Base-by-base conservation (phyloP, 2,329 filamentous ascomycete species). In the Mollisiaceae sp. region DNA sequence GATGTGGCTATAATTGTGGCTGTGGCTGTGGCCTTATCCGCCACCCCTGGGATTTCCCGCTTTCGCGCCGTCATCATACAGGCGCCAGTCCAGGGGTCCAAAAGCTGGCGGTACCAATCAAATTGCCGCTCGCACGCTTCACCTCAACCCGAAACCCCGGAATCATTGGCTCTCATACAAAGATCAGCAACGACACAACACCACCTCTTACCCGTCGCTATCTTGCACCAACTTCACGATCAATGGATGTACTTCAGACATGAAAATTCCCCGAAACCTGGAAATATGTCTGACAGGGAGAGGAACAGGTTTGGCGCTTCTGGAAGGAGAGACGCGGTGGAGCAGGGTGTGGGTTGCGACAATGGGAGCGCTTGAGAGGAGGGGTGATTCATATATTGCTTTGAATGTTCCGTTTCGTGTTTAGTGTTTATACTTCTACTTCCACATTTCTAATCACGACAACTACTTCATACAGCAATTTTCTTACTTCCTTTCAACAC, bases 51-150 rank as follows among this genome's bases (percentile, higher is more conserved):
- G 8, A 15, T 32, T 32, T 20, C 27, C 39, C 9, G 38, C 27
- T 24, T 24, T 32, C 12, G 12, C 50, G 50, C 22, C 65, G 64
- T 67, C 66, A 66, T 67, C 54, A 52, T 38, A 59, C 66, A 65
- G 60, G 47, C 57, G 38, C 60, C 60, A 41, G 36, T 58, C 22
- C 66, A 63, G 58, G 64, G 64, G 64, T 67, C 39, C 27, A 57
- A 59, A 56, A 63, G 27, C 64, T 66, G 64, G 43, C 65, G 43
- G 36, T n/a, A 39, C 56, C 59, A 64, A 64, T 50, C 62, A 52
- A 50, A 22, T 36, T 52, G 36, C 22, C 24, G 36, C 39, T 39
- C 24, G 38, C 52, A 52, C 59, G 59, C 59, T 62, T 65, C 45
- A 62, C 52, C 35, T 54, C 41, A 62, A 24, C 22, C n/a, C 38